A percentile compares a stretch with the other conserved stretches of the same genome.
Conservation (phyloP, 2,329 filamentous ascomycete species). For the Eutypa lata region DNA sequence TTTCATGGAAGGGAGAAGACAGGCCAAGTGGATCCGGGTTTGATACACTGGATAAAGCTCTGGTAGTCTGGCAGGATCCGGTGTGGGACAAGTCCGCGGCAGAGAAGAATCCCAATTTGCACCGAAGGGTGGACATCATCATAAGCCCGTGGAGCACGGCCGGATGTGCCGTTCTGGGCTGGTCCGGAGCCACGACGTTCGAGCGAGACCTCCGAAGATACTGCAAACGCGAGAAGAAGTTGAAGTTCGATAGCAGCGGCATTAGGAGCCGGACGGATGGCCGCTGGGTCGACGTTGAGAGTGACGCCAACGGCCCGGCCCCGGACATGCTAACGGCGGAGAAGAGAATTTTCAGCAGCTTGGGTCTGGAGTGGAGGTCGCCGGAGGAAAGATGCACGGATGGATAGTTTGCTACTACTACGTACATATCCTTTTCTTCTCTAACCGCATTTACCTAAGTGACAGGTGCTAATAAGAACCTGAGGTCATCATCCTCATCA, state of each 20-base stretch:
- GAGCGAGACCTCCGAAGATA: slow-evolving; percentile 81
- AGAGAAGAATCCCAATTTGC: slow-evolving; percentile 65
- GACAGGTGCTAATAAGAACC: too few species aligned
- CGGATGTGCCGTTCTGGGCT: slow-evolving; percentile 84
- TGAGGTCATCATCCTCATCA: too few species aligned
- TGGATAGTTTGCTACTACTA: slow-evolving; percentile 34
- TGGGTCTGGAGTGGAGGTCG: slow-evolving; percentile 66
- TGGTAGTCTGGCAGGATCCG: slow-evolving; percentile 88
- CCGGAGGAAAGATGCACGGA: slow-evolving; percentile 66
- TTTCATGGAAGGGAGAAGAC: slow-evolving; percentile 49
- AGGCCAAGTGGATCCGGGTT: slow-evolving; percentile 60
- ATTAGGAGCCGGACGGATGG: slow-evolving; percentile 67
- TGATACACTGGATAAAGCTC: slow-evolving; percentile 84
- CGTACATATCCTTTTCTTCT: too few species aligned
- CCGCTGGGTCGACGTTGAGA: slow-evolving; percentile 66
- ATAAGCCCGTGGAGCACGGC: slow-evolving; percentile 83
- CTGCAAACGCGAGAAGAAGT: slow-evolving; percentile 65
- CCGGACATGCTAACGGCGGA: slow-evolving; percentile 72
- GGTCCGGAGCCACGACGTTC: slow-evolving; percentile 87
- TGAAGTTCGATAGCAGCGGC: slow-evolving; percentile 92
- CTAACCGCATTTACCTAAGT: too few species aligned
- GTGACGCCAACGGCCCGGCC: slow-evolving; percentile 42
- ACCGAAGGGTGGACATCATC: slow-evolving; percentile 89
- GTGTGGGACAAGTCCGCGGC: slow-evolving; percentile 30
- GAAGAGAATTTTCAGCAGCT: slow-evolving; percentile 71